Percentiles rank a stretch among this genome's conserved stretches.
These are phyloP conservation scores for Candida silvicultrix DNA, from an alignment of 805 yeast species.

Conservation along the genomic window DNA sequence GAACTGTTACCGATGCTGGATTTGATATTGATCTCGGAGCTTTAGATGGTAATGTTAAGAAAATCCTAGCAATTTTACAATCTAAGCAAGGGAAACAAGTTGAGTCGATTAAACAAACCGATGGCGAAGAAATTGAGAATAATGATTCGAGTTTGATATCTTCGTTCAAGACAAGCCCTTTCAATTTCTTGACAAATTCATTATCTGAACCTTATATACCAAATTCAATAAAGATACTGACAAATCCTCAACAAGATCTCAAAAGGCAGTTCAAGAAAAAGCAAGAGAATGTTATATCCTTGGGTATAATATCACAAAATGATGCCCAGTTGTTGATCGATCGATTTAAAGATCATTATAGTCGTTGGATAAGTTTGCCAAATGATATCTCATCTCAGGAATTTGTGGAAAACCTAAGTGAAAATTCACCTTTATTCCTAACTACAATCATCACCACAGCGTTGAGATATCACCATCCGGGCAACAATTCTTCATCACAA, in stretches of 20 bases:
- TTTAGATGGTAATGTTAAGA: conserved; percentile 10
- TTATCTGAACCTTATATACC: not conserved
- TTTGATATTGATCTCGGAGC: not conserved
- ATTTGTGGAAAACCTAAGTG: conserved; percentile 33
- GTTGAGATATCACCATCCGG: conserved; percentile 37
- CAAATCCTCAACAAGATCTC: conserved; percentile 6
- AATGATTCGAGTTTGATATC: not conserved
- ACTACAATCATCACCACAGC: conserved; percentile 62
- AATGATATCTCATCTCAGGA: conserved; percentile 31
- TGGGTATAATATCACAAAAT: conserved; percentile 39
- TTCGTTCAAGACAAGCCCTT: not conserved
- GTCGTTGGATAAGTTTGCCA: conserved; percentile 76
- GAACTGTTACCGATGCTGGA: not conserved
- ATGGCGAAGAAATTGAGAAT: not conserved
- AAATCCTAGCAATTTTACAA: conserved; percentile 3
- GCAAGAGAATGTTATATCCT: conserved; percentile 38
- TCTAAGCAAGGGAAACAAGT: not conserved
- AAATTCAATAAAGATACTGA: conserved; percentile 3
- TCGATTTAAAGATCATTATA: conserved; percentile 60
- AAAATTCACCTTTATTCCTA: conserved; percentile 48
- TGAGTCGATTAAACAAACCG: not conserved
- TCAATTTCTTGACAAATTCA: not conserved
- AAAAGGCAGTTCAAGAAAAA: conserved; percentile 18
- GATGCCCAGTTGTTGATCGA: conserved; percentile 46
- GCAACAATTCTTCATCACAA: conserved; percentile 25